Conservation (phyloP, 1,284 basidiomycete genomes). For the Mycosarcoma mackinlayi region DNA sequence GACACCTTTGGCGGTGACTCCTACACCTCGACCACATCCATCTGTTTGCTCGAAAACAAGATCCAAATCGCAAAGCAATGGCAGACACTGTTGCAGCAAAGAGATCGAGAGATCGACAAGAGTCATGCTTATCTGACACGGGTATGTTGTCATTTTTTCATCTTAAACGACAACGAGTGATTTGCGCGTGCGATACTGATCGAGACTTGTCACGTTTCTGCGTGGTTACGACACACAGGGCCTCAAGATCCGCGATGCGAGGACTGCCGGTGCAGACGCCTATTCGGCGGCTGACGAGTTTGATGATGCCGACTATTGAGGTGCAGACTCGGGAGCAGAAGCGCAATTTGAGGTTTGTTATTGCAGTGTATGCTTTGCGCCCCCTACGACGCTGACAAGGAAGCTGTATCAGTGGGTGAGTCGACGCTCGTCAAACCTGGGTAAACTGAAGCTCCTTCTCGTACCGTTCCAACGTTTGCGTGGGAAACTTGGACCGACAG, state of each 20-base stretch:
- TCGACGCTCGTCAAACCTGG: too few relatives aligned
- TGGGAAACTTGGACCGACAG: conserved; percentile 44
- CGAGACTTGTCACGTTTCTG: not conserved
- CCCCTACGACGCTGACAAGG: too few relatives aligned
- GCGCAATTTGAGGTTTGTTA: too few relatives aligned
- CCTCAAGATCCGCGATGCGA: conserved; percentile 19
- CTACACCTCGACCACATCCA: conserved; percentile 24
- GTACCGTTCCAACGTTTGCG: conserved; percentile 30
- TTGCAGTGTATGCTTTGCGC: too few relatives aligned
- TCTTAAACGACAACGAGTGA: not conserved
- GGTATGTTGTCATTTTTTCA: conserved; percentile 4
- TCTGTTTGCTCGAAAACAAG: conserved; percentile 29
- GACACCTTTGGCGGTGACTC: conserved; percentile 26
- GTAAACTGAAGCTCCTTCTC: conserved; percentile 31
- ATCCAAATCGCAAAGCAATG: conserved; percentile 46
- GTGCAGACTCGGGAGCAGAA: too few relatives aligned
- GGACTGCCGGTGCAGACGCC: conserved; percentile 19
- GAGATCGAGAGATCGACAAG: conserved; percentile 39
- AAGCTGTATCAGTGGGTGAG: too few relatives aligned
- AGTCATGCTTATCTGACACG: conserved; percentile 33
- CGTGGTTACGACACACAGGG: not conserved
- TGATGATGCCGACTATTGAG: conserved; percentile 37
- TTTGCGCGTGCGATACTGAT: not conserved
- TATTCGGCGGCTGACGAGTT: conserved; percentile 29
- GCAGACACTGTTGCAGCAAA: conserved; percentile 33